A percentile compares a stretch with the other conserved stretches of the same genome.
Evolutionary conservation across 805 yeast genomes (phyloP).

Genomic region (Ogataea corticis): DNA sequence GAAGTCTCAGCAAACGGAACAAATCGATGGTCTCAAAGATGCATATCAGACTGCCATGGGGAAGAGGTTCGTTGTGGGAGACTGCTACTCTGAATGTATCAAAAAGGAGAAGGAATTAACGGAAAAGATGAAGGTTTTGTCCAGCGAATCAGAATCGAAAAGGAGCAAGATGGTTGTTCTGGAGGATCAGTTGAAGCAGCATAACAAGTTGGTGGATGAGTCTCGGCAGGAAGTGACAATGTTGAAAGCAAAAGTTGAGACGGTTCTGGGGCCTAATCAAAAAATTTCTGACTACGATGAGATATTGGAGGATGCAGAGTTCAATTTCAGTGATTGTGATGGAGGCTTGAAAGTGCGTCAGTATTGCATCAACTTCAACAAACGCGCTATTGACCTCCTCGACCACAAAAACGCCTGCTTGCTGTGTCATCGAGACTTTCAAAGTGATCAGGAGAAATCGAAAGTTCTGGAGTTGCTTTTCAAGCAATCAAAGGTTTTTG

Average conservation of each 20-base stretch:
- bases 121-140: neutral
- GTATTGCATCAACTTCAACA: constrained; percentile 69
- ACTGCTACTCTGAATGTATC: neutral
- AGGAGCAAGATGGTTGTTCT: constrained; percentile 9
- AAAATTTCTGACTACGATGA: constrained; percentile 49
- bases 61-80: neutral
- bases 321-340: constrained; percentile 57
- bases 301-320: constrained; percentile 56
- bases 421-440: constrained; percentile 70
- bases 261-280: constrained; percentile 37
- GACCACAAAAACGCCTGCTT: constrained; percentile 58
- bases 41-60: constrained; percentile 6
- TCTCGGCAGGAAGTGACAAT: constrained; percentile 11
- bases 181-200: neutral
- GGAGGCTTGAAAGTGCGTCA: constrained; percentile 68
- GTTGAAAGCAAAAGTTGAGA: constrained; percentile 17
- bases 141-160: constrained; percentile 1
- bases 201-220: constrained; percentile 14
- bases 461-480: constrained; percentile 25
- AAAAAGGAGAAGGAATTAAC: neutral
- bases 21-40: neutral
- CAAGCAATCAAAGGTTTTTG: constrained; percentile 25
- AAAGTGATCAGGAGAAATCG: constrained; percentile 32
- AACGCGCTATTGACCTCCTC: constrained; percentile 67
- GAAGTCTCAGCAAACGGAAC: neutral